Evolutionary conservation across 2,329 filamentous ascomycete genomes (phyloP).

Genomic region (Colletotrichum chlorophyti): DNA sequence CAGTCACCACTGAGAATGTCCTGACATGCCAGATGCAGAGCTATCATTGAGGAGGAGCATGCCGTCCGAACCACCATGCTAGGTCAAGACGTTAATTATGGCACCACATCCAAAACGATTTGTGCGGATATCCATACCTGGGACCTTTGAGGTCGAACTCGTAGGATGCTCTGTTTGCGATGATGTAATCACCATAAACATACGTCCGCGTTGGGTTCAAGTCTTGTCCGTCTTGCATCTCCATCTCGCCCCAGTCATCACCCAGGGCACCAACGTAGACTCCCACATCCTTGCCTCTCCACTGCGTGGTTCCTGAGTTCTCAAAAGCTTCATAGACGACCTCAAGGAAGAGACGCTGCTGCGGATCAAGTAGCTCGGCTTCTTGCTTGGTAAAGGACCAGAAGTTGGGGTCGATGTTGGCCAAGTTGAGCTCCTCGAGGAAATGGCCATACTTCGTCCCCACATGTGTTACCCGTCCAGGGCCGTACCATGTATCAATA

Average conservation of each 20-base stretch:
- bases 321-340: conserved; percentile 40
- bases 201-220: too few relatives aligned
- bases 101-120: conserved; percentile 18
- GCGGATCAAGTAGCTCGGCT: conserved; percentile 35
- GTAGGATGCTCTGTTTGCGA: conserved; percentile 33
- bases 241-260: conserved; percentile 33
- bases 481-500: not conserved
- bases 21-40: conserved; percentile 40
- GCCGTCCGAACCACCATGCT: conserved; percentile 43
- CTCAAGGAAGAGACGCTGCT: conserved; percentile 39
- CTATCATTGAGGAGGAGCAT: conserved; percentile 41
- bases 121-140: not conserved
- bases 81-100: conserved; percentile 41
- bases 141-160: conserved; percentile 19
- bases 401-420: conserved; percentile 13
- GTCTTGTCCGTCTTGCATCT: not conserved
- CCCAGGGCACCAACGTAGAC: conserved; percentile 37
- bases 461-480: conserved; percentile 6
- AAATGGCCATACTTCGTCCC: conserved; percentile 8
- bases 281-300: conserved; percentile 35
- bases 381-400: conserved; percentile 16
- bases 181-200: conserved; percentile 30
- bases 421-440: too few relatives aligned
- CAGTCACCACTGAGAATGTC: conserved; percentile 36
- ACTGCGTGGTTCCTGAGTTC: conserved; percentile 34